Evolutionary conservation across 768 basidiomycete species (phyloP), one percentile per base, ranked within the genome.

Genomic region (Phaeotremella fagi): DNA sequence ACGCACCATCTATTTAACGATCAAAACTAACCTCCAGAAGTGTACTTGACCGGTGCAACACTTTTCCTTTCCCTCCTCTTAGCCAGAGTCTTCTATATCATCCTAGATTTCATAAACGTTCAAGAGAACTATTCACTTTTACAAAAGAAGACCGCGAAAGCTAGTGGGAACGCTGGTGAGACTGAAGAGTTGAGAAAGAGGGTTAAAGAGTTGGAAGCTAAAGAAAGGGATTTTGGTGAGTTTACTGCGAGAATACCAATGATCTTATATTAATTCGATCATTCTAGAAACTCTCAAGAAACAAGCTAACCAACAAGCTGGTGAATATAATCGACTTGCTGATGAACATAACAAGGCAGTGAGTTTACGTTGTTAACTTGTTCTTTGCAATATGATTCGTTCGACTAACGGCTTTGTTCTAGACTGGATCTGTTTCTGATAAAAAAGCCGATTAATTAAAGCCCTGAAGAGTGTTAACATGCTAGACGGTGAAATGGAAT

Each of bases 41-140:
- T 85, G 54, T 97, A 97, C 73, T 81, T 97, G 15, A 92, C 91
- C 57, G 73, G 73, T 18, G 59, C 64, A 74, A 89, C 87, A 55
- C 80, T 99, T 42, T 95, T 97, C 84, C 84, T 99, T 20, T 95
- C 94, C 7, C 84, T 98, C 52, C 85, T 95, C 63, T 83, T 97
- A 61, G 86, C 91, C 2, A 85, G 92, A 64, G 88, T 87, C 3
- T 97, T 97, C 78, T 85, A 85, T 72, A 87, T 98, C 73, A 82
- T 87, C 42, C 83, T 91, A 67, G 90, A 97, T 71, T 84, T 95
- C 61, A 85, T 97, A 59, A 84, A 88, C 61, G 82, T 85, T 0
- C 89, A 94, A 74, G 91, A 92, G 62, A 83, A 89, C 65, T 88
- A 88, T 68, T 83, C 83, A 18, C 85, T 86, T 64, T 72, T 97